Percentiles rank a stretch among this genome's conserved stretches.
Evolutionary conservation across 495 filamentous ascomycete genomes (phyloP).

Genomic region (Friedmanniomyces endolithicus): DNA sequence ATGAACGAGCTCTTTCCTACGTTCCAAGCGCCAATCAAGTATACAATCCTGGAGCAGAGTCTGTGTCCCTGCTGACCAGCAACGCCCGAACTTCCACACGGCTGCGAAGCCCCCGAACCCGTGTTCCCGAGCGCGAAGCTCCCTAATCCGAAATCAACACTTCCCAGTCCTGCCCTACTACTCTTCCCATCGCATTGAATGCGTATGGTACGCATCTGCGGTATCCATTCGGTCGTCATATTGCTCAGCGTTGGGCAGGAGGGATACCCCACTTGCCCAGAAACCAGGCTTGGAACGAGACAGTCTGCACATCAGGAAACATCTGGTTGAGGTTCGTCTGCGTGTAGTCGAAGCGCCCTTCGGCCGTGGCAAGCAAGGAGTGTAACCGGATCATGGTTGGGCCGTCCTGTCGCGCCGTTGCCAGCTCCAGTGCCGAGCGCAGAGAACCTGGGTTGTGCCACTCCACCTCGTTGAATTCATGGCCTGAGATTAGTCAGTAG

Average conservation of each 20-base stretch:
- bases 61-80: too few species aligned
- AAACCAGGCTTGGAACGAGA: conserved; percentile 36
- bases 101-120: too few species aligned
- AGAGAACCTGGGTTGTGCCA: conserved; percentile 18
- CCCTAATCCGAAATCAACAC: too few species aligned
- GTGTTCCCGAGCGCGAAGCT: too few species aligned
- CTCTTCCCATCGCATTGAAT: neutral
- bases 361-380: conserved; percentile 37
- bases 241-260: neutral
- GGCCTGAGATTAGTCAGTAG: conserved; percentile 4
- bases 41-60: too few species aligned
- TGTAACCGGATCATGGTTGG: conserved; percentile 21
- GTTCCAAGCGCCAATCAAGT: too few species aligned
- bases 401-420: conserved; percentile 21
- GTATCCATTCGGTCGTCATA: too few species aligned
- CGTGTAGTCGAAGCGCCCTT: conserved; percentile 37
- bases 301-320: conserved; percentile 32
- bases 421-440: conserved; percentile 23
- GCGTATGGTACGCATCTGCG: neutral
- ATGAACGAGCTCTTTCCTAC: too few species aligned
- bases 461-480: conserved; percentile 12
- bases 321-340: conserved; percentile 33
- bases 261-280: conserved; percentile 15
- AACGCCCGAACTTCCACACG: too few species aligned
- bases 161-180: too few species aligned